A percentile compares a stretch with the other conserved stretches of the same genome.
phyloP scores from a whole-genome alignment of 345 rosid genomes.

The Raphanus raphanistrum region DNA sequence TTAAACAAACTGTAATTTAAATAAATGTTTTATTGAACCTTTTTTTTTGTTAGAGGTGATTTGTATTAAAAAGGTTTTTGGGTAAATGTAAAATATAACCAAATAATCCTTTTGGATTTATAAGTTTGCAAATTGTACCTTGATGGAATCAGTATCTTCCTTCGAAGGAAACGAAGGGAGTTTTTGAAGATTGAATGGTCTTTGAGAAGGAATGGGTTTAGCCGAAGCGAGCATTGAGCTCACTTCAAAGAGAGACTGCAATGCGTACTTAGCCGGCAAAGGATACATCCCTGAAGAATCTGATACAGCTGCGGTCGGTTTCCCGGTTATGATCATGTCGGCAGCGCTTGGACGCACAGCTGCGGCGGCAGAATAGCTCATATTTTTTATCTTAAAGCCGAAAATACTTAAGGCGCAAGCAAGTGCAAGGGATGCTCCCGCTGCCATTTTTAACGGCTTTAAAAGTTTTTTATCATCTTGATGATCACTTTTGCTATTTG shows the following conservation, averaged over 20 bases:
- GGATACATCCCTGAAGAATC: constrained; percentile 39
- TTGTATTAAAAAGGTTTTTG: not conserved
- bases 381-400: constrained; percentile 32
- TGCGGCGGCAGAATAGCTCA: constrained; percentile 47
- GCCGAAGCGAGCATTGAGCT: constrained; percentile 47
- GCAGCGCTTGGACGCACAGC: constrained; percentile 44
- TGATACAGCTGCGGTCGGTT: constrained; percentile 39
- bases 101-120: not conserved
- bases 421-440: constrained; percentile 48
- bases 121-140: constrained; percentile 39
- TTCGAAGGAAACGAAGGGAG: constrained; percentile 47
- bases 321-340: constrained; percentile 39
- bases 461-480: constrained; percentile 8
- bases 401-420: constrained; percentile 55
- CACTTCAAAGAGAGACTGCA: constrained; percentile 57
- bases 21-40: not conserved
- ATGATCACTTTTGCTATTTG: constrained; percentile 20
- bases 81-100: not conserved
- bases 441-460: constrained; percentile 20
- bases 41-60: not conserved
- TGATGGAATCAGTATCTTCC: constrained; percentile 44
- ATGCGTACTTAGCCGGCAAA: constrained; percentile 47
- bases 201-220: constrained; percentile 28
- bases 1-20: not conserved
- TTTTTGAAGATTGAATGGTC: constrained; percentile 27